These are phyloP conservation scores for Talaromyces stipitatus DNA, from an alignment of 495 filamentous ascomycete species.

Conservation along the genomic window DNA sequence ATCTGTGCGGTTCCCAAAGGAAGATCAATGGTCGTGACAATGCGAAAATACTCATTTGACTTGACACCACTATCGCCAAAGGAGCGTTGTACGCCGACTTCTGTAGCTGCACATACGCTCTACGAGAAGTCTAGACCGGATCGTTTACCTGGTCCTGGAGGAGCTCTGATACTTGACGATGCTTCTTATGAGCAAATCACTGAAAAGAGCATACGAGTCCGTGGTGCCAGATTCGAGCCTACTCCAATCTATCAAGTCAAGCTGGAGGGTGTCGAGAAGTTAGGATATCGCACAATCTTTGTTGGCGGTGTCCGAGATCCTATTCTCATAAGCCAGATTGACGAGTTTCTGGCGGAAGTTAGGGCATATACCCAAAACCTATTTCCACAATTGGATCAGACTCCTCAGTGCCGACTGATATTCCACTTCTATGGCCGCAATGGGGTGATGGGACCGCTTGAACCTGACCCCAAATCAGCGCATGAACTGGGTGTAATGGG, in stretches of 20 bases:
- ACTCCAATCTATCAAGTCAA: slow-evolving; percentile 31
- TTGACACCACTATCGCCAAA: slow-evolving; percentile 22
- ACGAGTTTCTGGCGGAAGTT: slow-evolving; percentile 20
- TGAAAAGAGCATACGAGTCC: slow-evolving; percentile 28
- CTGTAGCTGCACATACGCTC: slow-evolving; percentile 42
- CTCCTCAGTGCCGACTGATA: slow-evolving; percentile 20
- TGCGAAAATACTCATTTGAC: slow-evolving; percentile 36
- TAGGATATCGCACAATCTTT: slow-evolving; percentile 36
- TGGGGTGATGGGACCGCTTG: slow-evolving; percentile 12
- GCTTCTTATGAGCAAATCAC: slow-evolving; percentile 33
- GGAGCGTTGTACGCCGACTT: slow-evolving; percentile 31
- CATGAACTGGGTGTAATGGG: slow-evolving; percentile 33
- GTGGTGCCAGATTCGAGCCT: slow-evolving; percentile 28
- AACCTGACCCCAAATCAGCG: slow-evolving; percentile 1
- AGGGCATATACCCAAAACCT: slow-evolving; percentile 18
- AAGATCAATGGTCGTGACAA: slow-evolving; percentile 22
- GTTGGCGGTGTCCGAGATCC: slow-evolving; percentile 40
- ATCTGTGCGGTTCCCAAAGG: slow-evolving; percentile 39
- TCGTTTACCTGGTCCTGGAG: slow-evolving; percentile 37
- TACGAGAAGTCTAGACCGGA: slow-evolving; percentile 46
- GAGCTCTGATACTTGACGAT: slow-evolving; percentile 27
- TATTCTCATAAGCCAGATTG: slow-evolving; percentile 34
- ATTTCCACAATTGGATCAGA: slow-evolving; percentile 11
- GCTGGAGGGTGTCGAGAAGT: slow-evolving; percentile 30
- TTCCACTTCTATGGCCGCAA: slow-evolving; percentile 36